Conservation (phyloP, 2,329 filamentous ascomycete genomes). For the Sclerotinia subarctica region DNA sequence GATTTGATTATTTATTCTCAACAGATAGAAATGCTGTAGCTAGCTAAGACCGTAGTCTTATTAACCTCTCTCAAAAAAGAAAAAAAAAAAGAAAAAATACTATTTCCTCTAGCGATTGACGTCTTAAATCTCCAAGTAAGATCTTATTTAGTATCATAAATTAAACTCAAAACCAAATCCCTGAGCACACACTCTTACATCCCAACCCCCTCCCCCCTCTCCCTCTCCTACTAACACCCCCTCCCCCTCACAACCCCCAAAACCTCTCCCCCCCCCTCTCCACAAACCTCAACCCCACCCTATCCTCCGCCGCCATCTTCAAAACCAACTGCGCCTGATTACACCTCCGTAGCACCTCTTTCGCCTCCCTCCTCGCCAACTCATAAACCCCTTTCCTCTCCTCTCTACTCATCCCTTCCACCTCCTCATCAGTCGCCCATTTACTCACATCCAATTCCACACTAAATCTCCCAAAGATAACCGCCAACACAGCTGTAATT, state of each 20-base stretch:
- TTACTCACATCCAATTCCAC: conserved; percentile 35
- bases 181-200: no score
- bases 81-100: no score
- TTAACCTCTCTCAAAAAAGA: no score
- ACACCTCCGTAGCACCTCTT: conserved; percentile 25
- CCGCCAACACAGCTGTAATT: conserved; percentile 37
- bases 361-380: conserved; percentile 27
- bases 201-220: no score
- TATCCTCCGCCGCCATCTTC: conserved; percentile 29
- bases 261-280: conserved; percentile 34
- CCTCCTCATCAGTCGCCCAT: conserved; percentile 35
- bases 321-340: conserved; percentile 29
- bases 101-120: no score
- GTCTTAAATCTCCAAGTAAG: no score
- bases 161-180: no score
- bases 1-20: no score
- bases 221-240: no score
- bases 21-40: no score
- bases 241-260: not conserved
- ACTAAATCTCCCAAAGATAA: conserved; percentile 31
- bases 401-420: conserved; percentile 27
- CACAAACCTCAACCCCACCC: conserved; percentile 32
- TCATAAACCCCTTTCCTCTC: conserved; percentile 31
- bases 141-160: no score
- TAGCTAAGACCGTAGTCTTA: no score